A percentile compares a stretch with the other conserved stretches of the same genome.
Conservation (phyloP, 1,284 basidiomycete genomes). For the Omphalotus olearius region DNA sequence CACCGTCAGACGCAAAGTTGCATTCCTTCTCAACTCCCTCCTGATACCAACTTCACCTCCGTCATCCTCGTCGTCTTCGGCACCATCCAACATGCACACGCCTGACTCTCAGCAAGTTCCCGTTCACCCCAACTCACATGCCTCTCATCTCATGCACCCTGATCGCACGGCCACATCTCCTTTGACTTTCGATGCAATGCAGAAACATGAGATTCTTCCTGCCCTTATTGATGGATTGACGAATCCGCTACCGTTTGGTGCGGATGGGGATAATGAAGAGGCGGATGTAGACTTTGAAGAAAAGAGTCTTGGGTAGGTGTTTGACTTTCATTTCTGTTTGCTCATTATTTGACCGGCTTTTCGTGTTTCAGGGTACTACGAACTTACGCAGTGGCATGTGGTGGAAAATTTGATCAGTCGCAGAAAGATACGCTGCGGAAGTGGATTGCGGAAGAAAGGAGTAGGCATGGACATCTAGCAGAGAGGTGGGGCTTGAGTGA, state of each 20-base stretch:
- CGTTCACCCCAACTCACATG: constrained; percentile 66
- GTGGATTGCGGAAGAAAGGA: constrained; percentile 26
- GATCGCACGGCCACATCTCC: constrained; percentile 45
- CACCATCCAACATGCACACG: constrained; percentile 17
- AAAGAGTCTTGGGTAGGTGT: constrained; percentile 59
- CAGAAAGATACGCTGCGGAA: constrained; percentile 38
- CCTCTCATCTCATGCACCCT: constrained; percentile 51
- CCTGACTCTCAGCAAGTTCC: constrained; percentile 23
- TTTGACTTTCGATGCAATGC: constrained; percentile 45
- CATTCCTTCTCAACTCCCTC: constrained; percentile 81
- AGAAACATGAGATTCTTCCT: constrained; percentile 38
- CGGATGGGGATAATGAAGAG: constrained; percentile 60
- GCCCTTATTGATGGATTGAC: constrained; percentile 41
- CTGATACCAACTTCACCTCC: constrained; percentile 52
- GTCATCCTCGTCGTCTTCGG: constrained; percentile 15
- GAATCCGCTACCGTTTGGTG: constrained; percentile 57
- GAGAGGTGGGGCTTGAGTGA: constrained; percentile 31
- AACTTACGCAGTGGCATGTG: constrained; percentile 47
- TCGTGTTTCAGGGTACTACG: constrained; percentile 41
- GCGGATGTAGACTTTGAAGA: constrained; percentile 80
- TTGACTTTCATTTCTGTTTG: not conserved
- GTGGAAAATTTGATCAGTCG: constrained; percentile 34
- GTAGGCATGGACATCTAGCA: constrained; percentile 23
- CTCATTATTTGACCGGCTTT: not conserved
- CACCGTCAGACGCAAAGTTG: constrained; percentile 76